These are phyloP conservation scores for Wickerhamiella infanticola DNA, from an alignment of 1,139 yeast genomes.

Conservation along the genomic window DNA sequence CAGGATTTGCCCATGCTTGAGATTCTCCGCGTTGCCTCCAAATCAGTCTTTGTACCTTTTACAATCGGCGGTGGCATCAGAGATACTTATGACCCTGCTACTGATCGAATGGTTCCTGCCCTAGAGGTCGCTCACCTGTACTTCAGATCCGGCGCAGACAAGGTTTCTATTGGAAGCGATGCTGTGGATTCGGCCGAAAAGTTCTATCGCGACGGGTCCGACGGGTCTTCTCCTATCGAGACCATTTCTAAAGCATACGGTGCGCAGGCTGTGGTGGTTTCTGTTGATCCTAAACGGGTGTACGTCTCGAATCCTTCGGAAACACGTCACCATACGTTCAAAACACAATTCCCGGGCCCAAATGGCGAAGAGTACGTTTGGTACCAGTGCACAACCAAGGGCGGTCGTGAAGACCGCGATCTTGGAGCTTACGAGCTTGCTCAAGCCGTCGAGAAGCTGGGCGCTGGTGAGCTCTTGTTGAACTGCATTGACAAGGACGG, in stretches of 20 bases:
- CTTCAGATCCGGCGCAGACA: conserved; percentile 93
- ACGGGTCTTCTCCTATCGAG: conserved; percentile 78
- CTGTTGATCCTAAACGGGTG: conserved; percentile 86
- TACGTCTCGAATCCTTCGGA: conserved; percentile 48
- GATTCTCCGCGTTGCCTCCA: conserved; percentile 68
- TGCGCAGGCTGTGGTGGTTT: conserved; percentile 89
- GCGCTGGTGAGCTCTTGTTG: conserved; percentile 90
- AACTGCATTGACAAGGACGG: conserved; percentile 97
- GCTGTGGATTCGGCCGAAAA: conserved; percentile 83
- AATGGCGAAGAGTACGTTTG: conserved; percentile 78
- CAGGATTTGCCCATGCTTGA: conserved; percentile 90
- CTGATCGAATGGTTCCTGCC: conserved; percentile 60
- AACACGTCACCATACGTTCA: conserved; percentile 44
- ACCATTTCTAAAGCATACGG: conserved; percentile 85
- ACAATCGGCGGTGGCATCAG: conserved; percentile 97
- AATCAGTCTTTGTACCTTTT: conserved; percentile 84
- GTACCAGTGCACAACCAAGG: conserved; percentile 91
- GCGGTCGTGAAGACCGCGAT: conserved; percentile 83
- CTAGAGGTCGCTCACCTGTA: conserved; percentile 79
- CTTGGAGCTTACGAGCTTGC: conserved; percentile 85
- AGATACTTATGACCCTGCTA: conserved; percentile 68
- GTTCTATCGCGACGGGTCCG: conserved; percentile 48
- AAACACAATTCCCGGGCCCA: conserved; percentile 51
- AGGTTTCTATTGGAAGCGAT: conserved; percentile 94
- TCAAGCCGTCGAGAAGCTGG: conserved; percentile 74